Conservation (phyloP, 2,329 filamentous ascomycete species). For the Raffaelea arxii region DNA sequence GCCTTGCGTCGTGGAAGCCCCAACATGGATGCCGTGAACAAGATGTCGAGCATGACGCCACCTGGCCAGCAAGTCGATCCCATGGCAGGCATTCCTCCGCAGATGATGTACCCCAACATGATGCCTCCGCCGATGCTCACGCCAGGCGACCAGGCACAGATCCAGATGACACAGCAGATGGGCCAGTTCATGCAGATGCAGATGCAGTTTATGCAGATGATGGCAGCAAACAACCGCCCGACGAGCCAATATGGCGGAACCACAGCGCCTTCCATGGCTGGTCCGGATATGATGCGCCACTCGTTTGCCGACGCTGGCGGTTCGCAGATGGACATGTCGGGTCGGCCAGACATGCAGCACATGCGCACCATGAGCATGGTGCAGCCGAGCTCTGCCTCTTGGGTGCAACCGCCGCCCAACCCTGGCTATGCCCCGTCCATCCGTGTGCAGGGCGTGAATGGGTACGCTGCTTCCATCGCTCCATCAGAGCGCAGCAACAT, state of each 20-base stretch:
- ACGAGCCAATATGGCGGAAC: conserved; percentile 14
- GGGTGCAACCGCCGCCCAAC: conserved; percentile 37
- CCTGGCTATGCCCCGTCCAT: conserved; percentile 41
- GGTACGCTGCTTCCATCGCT: conserved; percentile 84
- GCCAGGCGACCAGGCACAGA: conserved; percentile 61
- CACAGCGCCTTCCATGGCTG: conserved; percentile 18
- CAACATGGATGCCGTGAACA: conserved; percentile 43
- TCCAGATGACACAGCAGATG: conserved; percentile 78
- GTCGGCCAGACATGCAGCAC: conserved; percentile 31
- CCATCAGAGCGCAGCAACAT: conserved; percentile 93
- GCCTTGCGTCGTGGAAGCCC: conserved; percentile 73
- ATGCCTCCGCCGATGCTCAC: conserved; percentile 33
- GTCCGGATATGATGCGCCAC: conserved; percentile 24
- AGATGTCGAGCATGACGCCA: conserved; percentile 18
- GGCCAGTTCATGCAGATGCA: conserved; percentile 86
- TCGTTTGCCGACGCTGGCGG: conserved; percentile 38
- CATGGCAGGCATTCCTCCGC: conserved; percentile 35
- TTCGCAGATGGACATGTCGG: conserved; percentile 30
- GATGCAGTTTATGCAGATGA: conserved; percentile 89
- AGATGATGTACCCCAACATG: conserved; percentile 38
- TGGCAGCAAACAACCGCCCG: conserved; percentile 33
- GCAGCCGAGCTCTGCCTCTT: conserved; percentile 53
- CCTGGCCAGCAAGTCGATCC: conserved; percentile 35
- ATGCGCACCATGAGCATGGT: conserved; percentile 78
- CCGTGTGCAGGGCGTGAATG: conserved; percentile 34